These are phyloP conservation scores for Symbiodinium natans DNA, from an alignment of 73 alveolate genomes.

Conservation along the genomic window DNA sequence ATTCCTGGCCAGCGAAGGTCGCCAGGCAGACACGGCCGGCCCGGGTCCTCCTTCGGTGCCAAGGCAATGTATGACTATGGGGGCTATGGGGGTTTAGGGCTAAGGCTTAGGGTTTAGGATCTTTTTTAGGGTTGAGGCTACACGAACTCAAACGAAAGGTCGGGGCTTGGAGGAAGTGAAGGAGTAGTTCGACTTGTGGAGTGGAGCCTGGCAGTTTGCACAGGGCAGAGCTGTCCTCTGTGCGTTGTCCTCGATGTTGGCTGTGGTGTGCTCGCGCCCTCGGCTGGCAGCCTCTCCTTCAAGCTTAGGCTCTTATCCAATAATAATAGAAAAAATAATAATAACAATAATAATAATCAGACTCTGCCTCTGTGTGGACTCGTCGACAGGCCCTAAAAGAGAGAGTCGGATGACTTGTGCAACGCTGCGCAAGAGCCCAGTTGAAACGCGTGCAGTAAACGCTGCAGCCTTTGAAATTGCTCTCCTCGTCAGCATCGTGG, in stretches of 20 bases:
- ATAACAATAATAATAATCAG: neutral
- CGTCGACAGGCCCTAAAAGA: neutral
- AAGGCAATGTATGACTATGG: neutral
- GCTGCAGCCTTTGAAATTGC: too few species aligned
- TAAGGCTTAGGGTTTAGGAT: too few species aligned
- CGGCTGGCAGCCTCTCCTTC: neutral
- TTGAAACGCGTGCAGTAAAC: too few species aligned
- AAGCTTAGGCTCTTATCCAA: too few species aligned
- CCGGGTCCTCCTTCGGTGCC: neutral
- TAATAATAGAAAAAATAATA: too few species aligned
- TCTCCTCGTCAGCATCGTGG: too few species aligned
- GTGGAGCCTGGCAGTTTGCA: neutral
- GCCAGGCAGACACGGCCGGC: neutral
- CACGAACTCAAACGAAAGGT: neutral
- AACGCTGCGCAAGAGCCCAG: neutral
- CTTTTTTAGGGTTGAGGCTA: too few species aligned
- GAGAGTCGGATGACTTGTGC: neutral
- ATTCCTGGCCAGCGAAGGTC: neutral
- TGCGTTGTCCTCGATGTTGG: neutral
- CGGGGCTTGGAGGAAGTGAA: neutral
- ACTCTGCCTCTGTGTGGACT: neutral
- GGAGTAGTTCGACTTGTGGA: neutral
- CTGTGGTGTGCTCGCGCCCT: neutral
- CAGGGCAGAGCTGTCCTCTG: neutral
- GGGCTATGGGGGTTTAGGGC: neutral